Percentiles rank a stretch among this genome's conserved stretches.
phyloP scores from a whole-genome alignment of 306 rosid genomes.

The Prunus davidiana region DNA sequence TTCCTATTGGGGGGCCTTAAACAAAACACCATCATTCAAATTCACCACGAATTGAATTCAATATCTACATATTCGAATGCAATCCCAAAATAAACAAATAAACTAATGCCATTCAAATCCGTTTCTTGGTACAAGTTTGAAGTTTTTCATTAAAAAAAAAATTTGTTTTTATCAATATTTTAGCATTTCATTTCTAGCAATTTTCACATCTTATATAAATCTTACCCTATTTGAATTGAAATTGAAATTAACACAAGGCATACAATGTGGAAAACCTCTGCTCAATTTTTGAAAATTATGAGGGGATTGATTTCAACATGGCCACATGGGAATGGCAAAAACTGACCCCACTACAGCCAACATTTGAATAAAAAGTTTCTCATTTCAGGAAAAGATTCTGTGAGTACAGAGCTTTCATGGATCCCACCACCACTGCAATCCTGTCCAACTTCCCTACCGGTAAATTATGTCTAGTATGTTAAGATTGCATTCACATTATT shows the following conservation, averaged over 20 bases:
- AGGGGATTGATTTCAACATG: constrained; percentile 26
- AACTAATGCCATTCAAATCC: background rate
- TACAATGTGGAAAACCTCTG: background rate
- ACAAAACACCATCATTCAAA: background rate
- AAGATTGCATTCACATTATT: constrained; percentile 28
- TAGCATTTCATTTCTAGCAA: background rate
- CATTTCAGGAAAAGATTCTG: constrained; percentile 29
- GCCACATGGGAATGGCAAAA: constrained; percentile 29
- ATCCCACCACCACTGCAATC: constrained; percentile 49
- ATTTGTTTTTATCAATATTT: background rate
- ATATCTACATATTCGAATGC: background rate
- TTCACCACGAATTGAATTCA: background rate
- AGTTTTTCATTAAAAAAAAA: background rate
- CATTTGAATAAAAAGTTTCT: constrained; percentile 42
- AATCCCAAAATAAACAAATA: background rate
- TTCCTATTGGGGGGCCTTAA: background rate
- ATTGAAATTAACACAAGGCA: background rate
- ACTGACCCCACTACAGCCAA: constrained; percentile 39
- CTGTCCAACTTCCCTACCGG: constrained; percentile 26
- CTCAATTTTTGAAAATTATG: background rate
- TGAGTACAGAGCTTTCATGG: constrained; percentile 45
- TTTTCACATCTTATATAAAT: no score
- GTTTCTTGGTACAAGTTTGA: background rate
- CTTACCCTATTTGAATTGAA: background rate
- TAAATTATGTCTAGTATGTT: no score